Conservation (phyloP, 768 basidiomycete species). For the Fibroporia radiculosa region DNA sequence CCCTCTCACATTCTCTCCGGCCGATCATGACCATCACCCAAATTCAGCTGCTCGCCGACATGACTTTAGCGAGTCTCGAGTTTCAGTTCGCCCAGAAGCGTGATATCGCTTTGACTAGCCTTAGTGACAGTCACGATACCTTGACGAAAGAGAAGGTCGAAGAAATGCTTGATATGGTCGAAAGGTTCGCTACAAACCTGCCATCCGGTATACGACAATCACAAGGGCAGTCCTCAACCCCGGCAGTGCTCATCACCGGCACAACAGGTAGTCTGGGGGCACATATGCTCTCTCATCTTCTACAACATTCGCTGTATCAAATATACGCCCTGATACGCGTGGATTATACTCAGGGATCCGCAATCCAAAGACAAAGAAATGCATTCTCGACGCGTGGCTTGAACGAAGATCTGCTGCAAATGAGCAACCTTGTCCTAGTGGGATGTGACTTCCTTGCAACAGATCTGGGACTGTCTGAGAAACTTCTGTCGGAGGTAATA, state of each 20-base stretch:
- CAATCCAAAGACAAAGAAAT: neutral
- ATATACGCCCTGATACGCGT: conserved; percentile 5
- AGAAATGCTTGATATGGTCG: neutral
- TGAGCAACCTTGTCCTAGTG: conserved; percentile 4
- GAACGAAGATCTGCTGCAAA: neutral
- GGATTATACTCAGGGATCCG: neutral
- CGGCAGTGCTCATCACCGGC: conserved; percentile 11
- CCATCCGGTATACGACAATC: neutral
- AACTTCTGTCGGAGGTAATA: too few relatives aligned
- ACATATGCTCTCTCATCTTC: conserved; percentile 5
- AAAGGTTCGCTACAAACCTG: neutral
- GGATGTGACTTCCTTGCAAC: neutral
- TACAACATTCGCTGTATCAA: conserved; percentile 5
- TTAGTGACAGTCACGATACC: too few relatives aligned
- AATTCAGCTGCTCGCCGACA: conserved; percentile 29
- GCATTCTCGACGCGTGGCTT: conserved; percentile 3
- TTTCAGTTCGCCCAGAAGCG: neutral
- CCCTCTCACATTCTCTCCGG: conserved; percentile 27
- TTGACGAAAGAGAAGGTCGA: too few relatives aligned
- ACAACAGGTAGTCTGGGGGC: conserved; percentile 10
- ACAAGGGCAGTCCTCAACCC: neutral
- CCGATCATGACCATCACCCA: conserved; percentile 25
- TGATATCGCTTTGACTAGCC: neutral
- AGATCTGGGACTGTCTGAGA: neutral
- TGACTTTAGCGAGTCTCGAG: conserved; percentile 24